Evolutionary conservation across 1,284 basidiomycete species (phyloP).

Genomic region (Spongispora temasekensis): DNA sequence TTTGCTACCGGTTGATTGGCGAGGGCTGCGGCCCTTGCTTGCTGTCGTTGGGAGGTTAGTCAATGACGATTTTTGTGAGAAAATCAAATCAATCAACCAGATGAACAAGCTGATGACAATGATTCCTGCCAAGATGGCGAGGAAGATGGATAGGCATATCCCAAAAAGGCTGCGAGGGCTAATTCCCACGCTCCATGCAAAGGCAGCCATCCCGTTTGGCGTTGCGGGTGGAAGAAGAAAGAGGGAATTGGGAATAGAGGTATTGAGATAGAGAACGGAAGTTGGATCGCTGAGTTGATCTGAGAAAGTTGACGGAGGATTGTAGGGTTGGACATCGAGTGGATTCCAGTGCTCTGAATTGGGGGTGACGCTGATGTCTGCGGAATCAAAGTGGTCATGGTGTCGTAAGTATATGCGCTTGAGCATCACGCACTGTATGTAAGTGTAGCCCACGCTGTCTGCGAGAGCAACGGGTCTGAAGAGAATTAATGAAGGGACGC

Average conservation of each 20-base stretch:
- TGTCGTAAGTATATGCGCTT: constrained; percentile 4
- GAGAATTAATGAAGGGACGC: constrained; percentile 14
- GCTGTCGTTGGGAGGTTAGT: constrained; percentile 26
- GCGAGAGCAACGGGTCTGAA: constrained; percentile 81
- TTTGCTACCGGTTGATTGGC: constrained; percentile 50
- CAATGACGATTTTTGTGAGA: constrained; percentile 37
- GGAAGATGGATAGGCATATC: constrained; percentile 81
- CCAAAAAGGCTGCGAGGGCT: constrained; percentile 83
- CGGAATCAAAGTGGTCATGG: constrained; percentile 14
- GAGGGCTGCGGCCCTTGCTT: constrained; percentile 55
- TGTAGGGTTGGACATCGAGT: constrained; percentile 57
- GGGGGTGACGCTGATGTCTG: constrained; percentile 69
- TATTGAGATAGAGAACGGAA: constrained; percentile 81
- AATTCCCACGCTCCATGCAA: constrained; percentile 74
- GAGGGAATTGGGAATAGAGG: constrained; percentile 65
- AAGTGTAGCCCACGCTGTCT: constrained; percentile 87
- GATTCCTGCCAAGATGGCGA: constrained; percentile 74
- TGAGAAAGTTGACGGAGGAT: constrained; percentile 65
- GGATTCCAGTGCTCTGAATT: constrained; percentile 64
- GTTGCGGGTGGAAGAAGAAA: constrained; percentile 68
- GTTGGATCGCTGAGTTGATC: constrained; percentile 68
- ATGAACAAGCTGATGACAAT: constrained; percentile 69
- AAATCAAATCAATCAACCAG: constrained; percentile 70
- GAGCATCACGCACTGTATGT: constrained; percentile 68
- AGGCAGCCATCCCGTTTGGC: constrained; percentile 63